phyloP scores from a whole-genome alignment of 495 filamentous ascomycete species.

The Trichoderma orchidacearum region DNA sequence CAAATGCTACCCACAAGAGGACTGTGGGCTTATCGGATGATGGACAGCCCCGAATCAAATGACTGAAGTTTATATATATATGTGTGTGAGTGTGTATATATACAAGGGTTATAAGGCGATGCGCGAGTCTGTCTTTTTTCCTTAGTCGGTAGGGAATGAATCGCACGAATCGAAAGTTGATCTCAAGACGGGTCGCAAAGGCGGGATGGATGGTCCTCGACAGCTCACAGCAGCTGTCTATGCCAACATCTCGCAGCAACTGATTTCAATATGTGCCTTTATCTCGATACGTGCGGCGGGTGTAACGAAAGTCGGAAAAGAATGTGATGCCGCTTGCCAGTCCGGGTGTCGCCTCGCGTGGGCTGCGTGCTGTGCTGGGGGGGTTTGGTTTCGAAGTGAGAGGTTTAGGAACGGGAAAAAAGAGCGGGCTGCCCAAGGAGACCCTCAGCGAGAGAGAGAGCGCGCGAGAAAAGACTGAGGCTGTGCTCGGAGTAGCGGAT shows the following conservation, averaged over 20 bases:
- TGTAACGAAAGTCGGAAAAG: too few species aligned
- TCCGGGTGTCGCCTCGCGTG: not conserved
- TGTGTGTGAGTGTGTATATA: too few species aligned
- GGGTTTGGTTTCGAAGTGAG: not conserved
- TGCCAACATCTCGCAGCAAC: not conserved
- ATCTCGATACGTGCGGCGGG: too few species aligned
- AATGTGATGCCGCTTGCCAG: too few species aligned
- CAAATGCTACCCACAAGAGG: not conserved
- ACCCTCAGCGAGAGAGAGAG: too few species aligned
- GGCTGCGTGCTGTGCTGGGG: not conserved
- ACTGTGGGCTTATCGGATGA: not conserved
- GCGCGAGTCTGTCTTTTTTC: too few species aligned
- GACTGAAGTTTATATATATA: too few species aligned
- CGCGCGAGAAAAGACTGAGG: not conserved
- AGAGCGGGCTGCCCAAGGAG: not conserved
- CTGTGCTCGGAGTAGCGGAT: not conserved
- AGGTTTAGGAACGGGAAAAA: not conserved
- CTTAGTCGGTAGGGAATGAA: too few species aligned
- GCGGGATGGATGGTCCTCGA: not conserved
- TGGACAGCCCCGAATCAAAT: too few species aligned
- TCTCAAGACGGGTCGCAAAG: not conserved
- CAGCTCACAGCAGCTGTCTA: not conserved
- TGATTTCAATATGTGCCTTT: too few species aligned
- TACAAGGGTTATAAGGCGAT: too few species aligned
- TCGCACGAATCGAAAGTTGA: not conserved